Evolutionary conservation across 306 rosid species (phyloP), one percentile per base, ranked within the genome.

Genomic region (Urtica urens): DNA sequence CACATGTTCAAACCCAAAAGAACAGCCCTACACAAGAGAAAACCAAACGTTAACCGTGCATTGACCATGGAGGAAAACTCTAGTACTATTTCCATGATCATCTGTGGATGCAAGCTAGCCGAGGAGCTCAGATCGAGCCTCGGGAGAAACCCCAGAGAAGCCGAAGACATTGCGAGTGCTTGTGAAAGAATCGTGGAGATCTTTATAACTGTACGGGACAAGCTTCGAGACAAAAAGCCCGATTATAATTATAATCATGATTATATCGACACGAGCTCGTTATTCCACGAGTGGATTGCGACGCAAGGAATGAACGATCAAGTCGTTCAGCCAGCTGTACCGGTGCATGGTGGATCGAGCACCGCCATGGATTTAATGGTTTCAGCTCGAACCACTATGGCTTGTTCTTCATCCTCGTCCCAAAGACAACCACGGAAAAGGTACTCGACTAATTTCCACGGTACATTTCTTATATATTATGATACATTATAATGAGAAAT

Each of bases 401-500:
- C 25, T 18, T n/a, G 30, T 4, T 38, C 63, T 2, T 28, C 47
- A 26, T 55, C 66, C 6, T 63, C 78, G 11, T 44, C 70, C 8
- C 67, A 76, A 25, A 59, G 78, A 49, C n/a, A n/a, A n/a, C 54
- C 62, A 4, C 69, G 86, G 25, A 63, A 31, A 68, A 68, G 92
- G 94, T 80, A 67, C 1, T 1, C 33, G 10, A 4, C 6, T 10
- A 35, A 35, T 35, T 7, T 31, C 7, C n/a, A 35, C 3, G 5
- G 40, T 1, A n/a, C n/a, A n/a, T n/a, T n/a, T n/a, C n/a, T n/a
- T n/a, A n/a, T n/a, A n/a, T n/a, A n/a, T n/a, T n/a, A n/a, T n/a
- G n/a, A n/a, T n/a, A n/a, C n/a, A n/a, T n/a, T n/a, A n/a, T n/a
- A n/a, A n/a, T n/a, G n/a, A n/a, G n/a, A n/a, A n/a, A n/a, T n/a